phyloP scores from a whole-genome alignment of 768 basidiomycete species.

The Lyophyllum atratum region DNA sequence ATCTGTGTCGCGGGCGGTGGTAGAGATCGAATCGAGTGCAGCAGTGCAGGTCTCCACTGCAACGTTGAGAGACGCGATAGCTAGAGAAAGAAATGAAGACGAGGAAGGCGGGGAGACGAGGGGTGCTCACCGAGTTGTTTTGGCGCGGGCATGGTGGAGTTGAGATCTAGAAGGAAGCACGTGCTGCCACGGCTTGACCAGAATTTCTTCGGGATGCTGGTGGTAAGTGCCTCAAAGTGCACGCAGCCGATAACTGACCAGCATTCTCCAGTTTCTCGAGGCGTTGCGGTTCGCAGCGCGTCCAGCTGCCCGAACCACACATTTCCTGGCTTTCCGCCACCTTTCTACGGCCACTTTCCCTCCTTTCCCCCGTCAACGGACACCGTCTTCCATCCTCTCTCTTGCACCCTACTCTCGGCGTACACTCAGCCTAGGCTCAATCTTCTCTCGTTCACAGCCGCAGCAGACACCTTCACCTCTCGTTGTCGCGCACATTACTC shows the following conservation, averaged over 20 bases:
- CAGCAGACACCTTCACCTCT: conserved; percentile 56
- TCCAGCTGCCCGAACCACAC: conserved; percentile 4
- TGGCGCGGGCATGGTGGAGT: neutral
- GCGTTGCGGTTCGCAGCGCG: conserved; percentile 14
- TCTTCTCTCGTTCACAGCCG: conserved; percentile 49
- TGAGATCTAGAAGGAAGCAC: conserved; percentile 6
- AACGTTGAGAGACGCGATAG: conserved; percentile 30
- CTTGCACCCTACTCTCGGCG: conserved; percentile 26
- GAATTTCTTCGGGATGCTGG: conserved; percentile 7
- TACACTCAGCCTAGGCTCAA: conserved; percentile 42
- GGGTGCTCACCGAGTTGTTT: conserved; percentile 11
- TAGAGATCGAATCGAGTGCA: conserved; percentile 31
- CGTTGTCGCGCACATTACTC: conserved; percentile 69
- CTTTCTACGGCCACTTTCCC: conserved; percentile 8
- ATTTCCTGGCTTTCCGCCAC: conserved; percentile 13
- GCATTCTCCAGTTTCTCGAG: conserved; percentile 8
- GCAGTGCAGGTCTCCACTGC: conserved; percentile 39
- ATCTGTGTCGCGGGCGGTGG: conserved; percentile 17
- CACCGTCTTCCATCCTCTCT: conserved; percentile 13
- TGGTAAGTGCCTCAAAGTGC: conserved; percentile 5
- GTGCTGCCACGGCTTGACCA: conserved; percentile 7
- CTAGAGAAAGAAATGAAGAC: conserved; percentile 19
- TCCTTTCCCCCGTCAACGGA: conserved; percentile 9
- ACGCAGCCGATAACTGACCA: neutral
- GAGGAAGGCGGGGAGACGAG: neutral